These are phyloP conservation scores for Lepidium didymum DNA, from an alignment of 345 rosid species.

Conservation along the genomic window DNA sequence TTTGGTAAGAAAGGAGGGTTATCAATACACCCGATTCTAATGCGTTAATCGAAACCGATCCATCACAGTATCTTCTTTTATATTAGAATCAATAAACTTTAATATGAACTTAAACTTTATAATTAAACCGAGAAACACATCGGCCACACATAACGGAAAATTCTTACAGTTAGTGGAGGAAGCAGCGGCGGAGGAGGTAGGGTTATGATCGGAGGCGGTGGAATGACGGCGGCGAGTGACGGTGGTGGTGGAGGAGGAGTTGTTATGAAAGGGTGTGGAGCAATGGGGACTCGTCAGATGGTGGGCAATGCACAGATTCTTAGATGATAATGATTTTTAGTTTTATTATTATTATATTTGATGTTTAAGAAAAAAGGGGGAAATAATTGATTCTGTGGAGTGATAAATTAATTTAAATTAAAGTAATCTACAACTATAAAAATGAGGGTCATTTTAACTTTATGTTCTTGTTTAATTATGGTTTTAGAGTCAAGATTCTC, in stretches of 20 bases:
- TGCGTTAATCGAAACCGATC: no score
- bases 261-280: constrained; percentile 54
- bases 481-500: neutral
- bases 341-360: constrained; percentile 14
- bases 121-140: no score
- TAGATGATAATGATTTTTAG: constrained; percentile 28
- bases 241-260: no score
- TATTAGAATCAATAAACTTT: no score
- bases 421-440: neutral
- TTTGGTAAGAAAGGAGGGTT: no score
- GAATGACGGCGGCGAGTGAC: constrained; percentile 21
- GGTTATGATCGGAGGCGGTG: constrained; percentile 30
- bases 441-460: neutral
- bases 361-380: neutral
- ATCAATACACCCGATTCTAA: no score
- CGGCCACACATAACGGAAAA: no score
- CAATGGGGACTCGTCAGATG: constrained; percentile 36
- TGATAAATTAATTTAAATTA: neutral
- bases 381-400: neutral
- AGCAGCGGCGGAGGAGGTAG: constrained; percentile 9
- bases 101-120: no score
- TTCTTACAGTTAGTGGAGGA: constrained; percentile 19
- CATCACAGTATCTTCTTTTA: no score
- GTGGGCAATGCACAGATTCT: constrained; percentile 54
- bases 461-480: neutral